Evolutionary conservation across 345 rosid species (phyloP), one percentile per base, ranked within the genome.

Genomic region (Syzygium aqueum): DNA sequence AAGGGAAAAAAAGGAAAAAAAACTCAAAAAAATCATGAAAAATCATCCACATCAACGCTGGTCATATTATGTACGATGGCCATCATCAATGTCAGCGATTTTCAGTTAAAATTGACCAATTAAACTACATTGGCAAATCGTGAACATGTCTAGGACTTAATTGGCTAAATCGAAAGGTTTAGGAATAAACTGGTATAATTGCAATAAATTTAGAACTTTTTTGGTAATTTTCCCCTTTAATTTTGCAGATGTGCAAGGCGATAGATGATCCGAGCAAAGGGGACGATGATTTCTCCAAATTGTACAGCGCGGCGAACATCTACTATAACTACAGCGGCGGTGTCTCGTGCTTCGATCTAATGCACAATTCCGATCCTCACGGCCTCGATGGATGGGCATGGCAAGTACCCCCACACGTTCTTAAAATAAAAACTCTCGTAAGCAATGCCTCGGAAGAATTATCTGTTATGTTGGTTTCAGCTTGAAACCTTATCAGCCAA

Each of bases 181-280:
- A 43, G 7, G 46, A 43, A 6, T 43, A 7, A 43, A 43, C 46
- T 43, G 46, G 46, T 1, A 43, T 6, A 43, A 43, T 7, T 43
- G 46, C 7, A 43, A 43, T 1, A 43, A 43, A 7, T 43, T 43
- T 43, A 43, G 46, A 43, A 43, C 46, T 43, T 43, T 43, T 5
- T 43, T 43, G 46, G 7, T 43, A 43, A 43, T 5, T 43, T 43
- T 6, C 7, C 46, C 46, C 46, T 43, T 43, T 43, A 43, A 43
- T 43, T 43, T 43, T 43, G 52, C 87, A 94, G 96, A 94, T 94
- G 96, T 94, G 96, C 85, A 90, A 90, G 84, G 95, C 93, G 8
- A 90, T 94, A 13, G 95, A 94, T 53, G 93, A 94, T 89, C 90
- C 93, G 4, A 87, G 40, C 87, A 87, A 89, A 1, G 94, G 93